These are phyloP conservation scores for Lipomyces sp. DNA, from an alignment of 805 yeast species.

Conservation along the genomic window DNA sequence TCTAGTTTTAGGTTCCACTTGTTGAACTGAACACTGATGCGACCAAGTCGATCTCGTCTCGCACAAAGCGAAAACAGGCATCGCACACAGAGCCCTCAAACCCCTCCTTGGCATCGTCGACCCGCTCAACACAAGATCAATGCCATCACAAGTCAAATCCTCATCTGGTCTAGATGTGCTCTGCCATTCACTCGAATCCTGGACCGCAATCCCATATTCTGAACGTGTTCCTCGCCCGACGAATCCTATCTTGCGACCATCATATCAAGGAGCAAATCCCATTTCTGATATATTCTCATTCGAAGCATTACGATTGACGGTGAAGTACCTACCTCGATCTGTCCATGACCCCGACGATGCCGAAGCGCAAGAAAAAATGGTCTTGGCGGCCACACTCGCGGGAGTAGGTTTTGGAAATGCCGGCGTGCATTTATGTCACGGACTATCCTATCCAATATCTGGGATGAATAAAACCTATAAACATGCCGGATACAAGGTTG, in stretches of 20 bases:
- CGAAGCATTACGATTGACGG: constrained; percentile 50
- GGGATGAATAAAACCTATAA: constrained; percentile 48
- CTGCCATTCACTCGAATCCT: constrained; percentile 54
- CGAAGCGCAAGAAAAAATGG: constrained; percentile 52
- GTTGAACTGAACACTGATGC: background rate
- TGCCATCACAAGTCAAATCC: constrained; percentile 52
- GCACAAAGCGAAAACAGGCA: constrained; percentile 52
- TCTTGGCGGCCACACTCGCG: constrained; percentile 53
- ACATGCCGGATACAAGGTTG: constrained; percentile 49
- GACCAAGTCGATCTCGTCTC: constrained; percentile 46
- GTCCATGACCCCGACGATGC: constrained; percentile 50
- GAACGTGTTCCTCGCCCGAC: constrained; percentile 49
- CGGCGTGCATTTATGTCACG: constrained; percentile 52
- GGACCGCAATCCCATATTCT: constrained; percentile 52
- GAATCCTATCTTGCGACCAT: constrained; percentile 48
- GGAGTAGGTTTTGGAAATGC: constrained; percentile 56
- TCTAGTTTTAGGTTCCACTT: background rate
- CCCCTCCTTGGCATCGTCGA: constrained; percentile 53
- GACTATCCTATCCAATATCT: constrained; percentile 50
- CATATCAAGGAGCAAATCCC: constrained; percentile 54
- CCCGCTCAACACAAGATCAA: constrained; percentile 49
- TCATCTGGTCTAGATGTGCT: constrained; percentile 53
- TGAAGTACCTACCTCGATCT: constrained; percentile 50
- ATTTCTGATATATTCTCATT: constrained; percentile 52
- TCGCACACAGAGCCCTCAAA: constrained; percentile 51